Evolutionary conservation across 108 stramenopile genomes (phyloP).

Genomic region (Schizochytrium sp.): DNA sequence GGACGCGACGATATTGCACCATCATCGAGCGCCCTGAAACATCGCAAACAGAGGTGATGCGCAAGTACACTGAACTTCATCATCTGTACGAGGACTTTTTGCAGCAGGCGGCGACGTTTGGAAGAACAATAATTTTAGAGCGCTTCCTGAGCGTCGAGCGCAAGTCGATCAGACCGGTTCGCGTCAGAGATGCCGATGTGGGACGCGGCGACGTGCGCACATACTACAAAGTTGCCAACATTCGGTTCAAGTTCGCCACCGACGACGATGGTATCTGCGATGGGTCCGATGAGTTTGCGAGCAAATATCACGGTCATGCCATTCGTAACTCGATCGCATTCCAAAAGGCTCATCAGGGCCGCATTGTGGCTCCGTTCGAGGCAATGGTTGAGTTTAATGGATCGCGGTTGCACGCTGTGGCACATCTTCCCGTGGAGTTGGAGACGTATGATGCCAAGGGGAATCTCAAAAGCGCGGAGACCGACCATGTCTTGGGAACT

Average conservation of each 20-base stretch:
- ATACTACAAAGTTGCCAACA: constrained; percentile 39
- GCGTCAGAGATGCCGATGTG: constrained; percentile 23
- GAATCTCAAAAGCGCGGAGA: constrained; percentile 16
- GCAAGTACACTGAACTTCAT: constrained; percentile 22
- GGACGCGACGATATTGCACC: constrained; percentile 17
- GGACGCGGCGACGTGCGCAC: constrained; percentile 29
- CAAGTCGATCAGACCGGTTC: constrained; percentile 27
- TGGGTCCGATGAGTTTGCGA: constrained; percentile 46
- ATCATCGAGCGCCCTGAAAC: neutral
- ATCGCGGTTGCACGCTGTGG: constrained; percentile 38
- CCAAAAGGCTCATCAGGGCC: constrained; percentile 6
- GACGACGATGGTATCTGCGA: constrained; percentile 55
- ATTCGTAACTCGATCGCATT: constrained; percentile 37
- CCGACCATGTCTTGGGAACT: constrained; percentile 43
- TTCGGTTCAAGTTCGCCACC: constrained; percentile 34
- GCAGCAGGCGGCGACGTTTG: constrained; percentile 1
- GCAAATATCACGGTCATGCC: constrained; percentile 41
- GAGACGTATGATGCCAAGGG: constrained; percentile 29
- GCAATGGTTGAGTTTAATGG: constrained; percentile 45
- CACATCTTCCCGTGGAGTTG: constrained; percentile 35
- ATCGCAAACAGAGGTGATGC: neutral
- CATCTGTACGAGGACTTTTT: constrained; percentile 23
- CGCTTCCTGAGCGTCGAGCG: constrained; percentile 17
- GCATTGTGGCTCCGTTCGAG: constrained; percentile 29
- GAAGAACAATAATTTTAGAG: constrained; percentile 40